phyloP scores from a whole-genome alignment of 2,329 filamentous ascomycete species.

The Parascedosporium putredinis region DNA sequence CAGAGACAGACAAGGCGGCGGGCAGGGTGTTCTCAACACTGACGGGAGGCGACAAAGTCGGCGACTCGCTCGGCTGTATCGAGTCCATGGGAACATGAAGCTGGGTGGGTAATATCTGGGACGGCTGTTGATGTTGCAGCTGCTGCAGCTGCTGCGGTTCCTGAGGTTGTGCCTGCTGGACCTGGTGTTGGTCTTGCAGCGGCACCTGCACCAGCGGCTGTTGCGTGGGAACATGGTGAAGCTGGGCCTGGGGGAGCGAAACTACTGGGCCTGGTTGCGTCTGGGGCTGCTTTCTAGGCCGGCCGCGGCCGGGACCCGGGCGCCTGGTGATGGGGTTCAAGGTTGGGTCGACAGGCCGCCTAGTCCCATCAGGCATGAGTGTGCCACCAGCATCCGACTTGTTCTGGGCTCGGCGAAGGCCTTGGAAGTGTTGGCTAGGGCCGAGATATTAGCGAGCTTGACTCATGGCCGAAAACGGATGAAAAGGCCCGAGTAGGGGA shows the following conservation, averaged over 20 bases:
- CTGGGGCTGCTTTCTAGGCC: conserved; percentile 34
- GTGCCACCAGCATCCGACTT: conserved; percentile 34
- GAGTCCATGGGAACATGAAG: conserved; percentile 7
- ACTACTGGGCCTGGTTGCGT: conserved; percentile 5
- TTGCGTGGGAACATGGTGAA: neutral
- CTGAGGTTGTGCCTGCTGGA: conserved; percentile 12
- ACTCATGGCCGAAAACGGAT: neutral
- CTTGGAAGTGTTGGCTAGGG: conserved; percentile 49
- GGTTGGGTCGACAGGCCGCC: conserved; percentile 37
- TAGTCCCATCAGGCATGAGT: conserved; percentile 18
- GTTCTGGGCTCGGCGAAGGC: conserved; percentile 43
- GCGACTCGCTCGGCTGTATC: conserved; percentile 3
- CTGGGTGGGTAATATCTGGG: conserved; percentile 10
- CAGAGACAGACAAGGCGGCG: neutral
- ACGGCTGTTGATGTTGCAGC: conserved; percentile 8
- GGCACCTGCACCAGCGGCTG: conserved; percentile 8
- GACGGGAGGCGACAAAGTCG: neutral
- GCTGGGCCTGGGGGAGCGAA: conserved; percentile 2
- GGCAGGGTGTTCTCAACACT: neutral
- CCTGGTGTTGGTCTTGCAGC: conserved; percentile 8
- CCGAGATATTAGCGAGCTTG: conserved; percentile 1
- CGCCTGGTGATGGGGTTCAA: conserved; percentile 49
- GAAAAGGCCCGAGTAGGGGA: neutral
- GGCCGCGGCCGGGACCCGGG: conserved; percentile 46
- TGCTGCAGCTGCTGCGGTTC: conserved; percentile 6